phyloP scores from a whole-genome alignment of 2,329 filamentous ascomycete genomes.

The Exophiala spinifera region DNA sequence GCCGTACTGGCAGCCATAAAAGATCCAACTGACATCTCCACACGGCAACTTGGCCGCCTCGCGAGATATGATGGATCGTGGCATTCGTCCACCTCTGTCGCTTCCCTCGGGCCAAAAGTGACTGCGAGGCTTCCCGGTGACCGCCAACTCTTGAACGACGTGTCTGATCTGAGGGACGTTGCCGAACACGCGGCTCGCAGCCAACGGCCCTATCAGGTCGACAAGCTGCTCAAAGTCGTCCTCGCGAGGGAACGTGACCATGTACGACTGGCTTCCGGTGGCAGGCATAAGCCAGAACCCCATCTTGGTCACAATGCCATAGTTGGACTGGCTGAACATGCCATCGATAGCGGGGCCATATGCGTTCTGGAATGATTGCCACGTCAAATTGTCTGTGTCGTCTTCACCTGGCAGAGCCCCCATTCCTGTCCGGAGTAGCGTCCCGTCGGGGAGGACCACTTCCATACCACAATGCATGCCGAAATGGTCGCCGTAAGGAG shows the following conservation, averaged over 20 bases:
- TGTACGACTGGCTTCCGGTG: constrained; percentile 45
- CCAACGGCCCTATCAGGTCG: constrained; percentile 38
- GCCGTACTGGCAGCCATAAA: constrained; percentile 49
- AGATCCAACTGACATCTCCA: constrained; percentile 41
- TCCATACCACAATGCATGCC: constrained; percentile 45
- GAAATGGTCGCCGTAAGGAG: constrained; percentile 43
- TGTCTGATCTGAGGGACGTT: constrained; percentile 49
- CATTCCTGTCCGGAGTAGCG: constrained; percentile 42
- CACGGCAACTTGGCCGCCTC: constrained; percentile 3
- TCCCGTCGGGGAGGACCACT: constrained; percentile 40
- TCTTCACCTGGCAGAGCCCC: constrained; percentile 29
- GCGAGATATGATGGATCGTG: neutral
- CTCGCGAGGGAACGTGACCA: constrained; percentile 47
- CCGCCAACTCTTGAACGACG: constrained; percentile 43
- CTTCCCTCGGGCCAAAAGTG: constrained; percentile 1
- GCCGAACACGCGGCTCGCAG: constrained; percentile 42
- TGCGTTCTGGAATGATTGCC: constrained; percentile 36
- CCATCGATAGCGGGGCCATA: constrained; percentile 42
- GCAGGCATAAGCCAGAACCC: constrained; percentile 56
- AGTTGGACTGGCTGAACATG: constrained; percentile 52
- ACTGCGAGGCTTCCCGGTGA: constrained; percentile 30
- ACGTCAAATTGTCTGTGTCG: constrained; percentile 1
- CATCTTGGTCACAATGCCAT: constrained; percentile 56
- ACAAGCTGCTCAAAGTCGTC: constrained; percentile 46
- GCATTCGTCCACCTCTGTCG: neutral